A percentile compares a stretch with the other conserved stretches of the same genome.
These are phyloP conservation scores for Plectosphaerella cucumerina DNA, from an alignment of 2,329 filamentous ascomycete species.

Conservation along the genomic window DNA sequence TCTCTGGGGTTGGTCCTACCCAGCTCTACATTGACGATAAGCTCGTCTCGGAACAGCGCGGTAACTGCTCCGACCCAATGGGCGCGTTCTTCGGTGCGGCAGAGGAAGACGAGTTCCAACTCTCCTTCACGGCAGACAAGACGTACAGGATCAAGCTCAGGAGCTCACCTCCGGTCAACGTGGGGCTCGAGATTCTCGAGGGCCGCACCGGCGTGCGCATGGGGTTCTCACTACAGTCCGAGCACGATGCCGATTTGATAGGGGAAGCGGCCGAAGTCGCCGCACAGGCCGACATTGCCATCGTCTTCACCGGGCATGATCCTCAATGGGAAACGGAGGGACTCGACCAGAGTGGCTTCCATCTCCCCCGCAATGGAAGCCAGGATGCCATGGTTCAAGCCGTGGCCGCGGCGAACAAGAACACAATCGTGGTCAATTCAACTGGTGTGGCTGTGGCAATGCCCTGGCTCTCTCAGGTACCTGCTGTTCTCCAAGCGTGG, in stretches of 20 bases:
- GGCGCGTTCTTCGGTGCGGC: constrained; percentile 25
- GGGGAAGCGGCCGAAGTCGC: constrained; percentile 50
- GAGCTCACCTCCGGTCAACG: constrained; percentile 21
- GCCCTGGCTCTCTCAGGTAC: constrained; percentile 52
- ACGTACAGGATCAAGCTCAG: constrained; percentile 24
- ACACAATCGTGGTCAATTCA: constrained; percentile 56
- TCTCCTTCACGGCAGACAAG: constrained; percentile 18
- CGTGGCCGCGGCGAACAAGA: constrained; percentile 53
- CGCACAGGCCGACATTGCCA: constrained; percentile 55
- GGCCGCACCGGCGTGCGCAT: constrained; percentile 24
- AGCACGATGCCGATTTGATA: constrained; percentile 22
- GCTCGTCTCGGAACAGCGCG: constrained; percentile 23
- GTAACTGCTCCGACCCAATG: constrained; percentile 26
- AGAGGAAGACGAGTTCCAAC: constrained; percentile 21
- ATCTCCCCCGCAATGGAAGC: constrained; percentile 51
- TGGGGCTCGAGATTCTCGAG: constrained; percentile 25
- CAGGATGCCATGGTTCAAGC: constrained; percentile 55
- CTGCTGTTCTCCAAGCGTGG: constrained; percentile 61
- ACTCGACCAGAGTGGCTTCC: constrained; percentile 66
- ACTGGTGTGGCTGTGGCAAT: constrained; percentile 58
- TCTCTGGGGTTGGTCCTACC: constrained; percentile 23
- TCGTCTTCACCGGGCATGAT: constrained; percentile 57
- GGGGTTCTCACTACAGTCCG: constrained; percentile 23
- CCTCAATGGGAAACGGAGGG: constrained; percentile 43
- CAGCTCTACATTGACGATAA: constrained; percentile 24